These are phyloP conservation scores for Heterobasidion annosum DNA, from an alignment of 1,284 basidiomycete species.

Conservation along the genomic window DNA sequence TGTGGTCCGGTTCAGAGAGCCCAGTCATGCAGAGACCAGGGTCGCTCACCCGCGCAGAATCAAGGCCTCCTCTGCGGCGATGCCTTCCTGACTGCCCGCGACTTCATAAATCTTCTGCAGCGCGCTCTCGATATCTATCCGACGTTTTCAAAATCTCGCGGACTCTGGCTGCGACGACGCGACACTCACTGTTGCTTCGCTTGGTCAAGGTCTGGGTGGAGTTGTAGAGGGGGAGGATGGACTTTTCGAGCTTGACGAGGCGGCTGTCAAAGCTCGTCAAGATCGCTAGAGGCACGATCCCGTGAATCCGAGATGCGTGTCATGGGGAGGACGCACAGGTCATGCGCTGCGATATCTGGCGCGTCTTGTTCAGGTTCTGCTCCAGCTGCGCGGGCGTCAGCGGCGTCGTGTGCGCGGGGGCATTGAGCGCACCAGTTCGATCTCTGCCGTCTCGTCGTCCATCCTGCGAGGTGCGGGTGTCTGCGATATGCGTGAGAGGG, in stretches of 20 bases:
- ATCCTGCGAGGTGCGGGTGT: neutral
- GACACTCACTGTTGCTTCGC: conserved; percentile 51
- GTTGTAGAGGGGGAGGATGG: conserved; percentile 66
- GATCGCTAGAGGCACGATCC: conserved; percentile 38
- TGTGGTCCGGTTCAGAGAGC: neutral
- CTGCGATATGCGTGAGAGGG: too few relatives aligned
- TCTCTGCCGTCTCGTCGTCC: neutral
- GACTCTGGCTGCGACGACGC: neutral
- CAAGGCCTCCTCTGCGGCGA: conserved; percentile 66
- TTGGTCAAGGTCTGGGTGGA: conserved; percentile 68
- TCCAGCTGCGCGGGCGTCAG: conserved; percentile 43
- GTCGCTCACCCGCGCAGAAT: conserved; percentile 61
- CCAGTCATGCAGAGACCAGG: neutral
- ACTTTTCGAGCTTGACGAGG: conserved; percentile 71
- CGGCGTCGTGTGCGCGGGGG: neutral
- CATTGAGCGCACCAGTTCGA: neutral
- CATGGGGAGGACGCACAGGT: conserved; percentile 42
- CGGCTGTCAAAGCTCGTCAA: conserved; percentile 72
- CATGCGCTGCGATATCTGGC: conserved; percentile 75
- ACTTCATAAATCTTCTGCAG: conserved; percentile 70
- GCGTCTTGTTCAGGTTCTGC: conserved; percentile 78
- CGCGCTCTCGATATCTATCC: conserved; percentile 68
- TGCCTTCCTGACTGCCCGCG: conserved; percentile 65
- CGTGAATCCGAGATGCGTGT: neutral
- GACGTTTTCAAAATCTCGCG: neutral